Percentiles rank a stretch among this genome's conserved stretches.
Evolutionary conservation across 208 protist genomes (phyloP).

Genomic region (Porcisia hertigi): DNA sequence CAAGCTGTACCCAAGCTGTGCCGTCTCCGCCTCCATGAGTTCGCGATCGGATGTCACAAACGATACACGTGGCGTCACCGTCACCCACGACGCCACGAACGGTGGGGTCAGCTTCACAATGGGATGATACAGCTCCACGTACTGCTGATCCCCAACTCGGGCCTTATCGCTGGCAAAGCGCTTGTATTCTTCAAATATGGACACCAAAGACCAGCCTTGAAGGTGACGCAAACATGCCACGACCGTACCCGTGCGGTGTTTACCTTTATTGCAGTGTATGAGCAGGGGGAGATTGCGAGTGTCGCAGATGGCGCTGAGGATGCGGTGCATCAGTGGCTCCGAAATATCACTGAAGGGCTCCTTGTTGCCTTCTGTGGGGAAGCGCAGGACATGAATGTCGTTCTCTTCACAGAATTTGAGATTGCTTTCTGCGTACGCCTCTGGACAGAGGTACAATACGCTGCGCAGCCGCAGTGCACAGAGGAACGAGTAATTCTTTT

Average conservation of each 20-base stretch:
- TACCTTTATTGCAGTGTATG: constrained; percentile 98
- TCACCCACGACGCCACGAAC: constrained; percentile 72
- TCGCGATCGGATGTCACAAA: constrained; percentile 66
- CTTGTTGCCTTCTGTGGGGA: constrained; percentile 96
- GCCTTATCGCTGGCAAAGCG: constrained; percentile 95
- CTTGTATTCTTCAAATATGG: constrained; percentile 96
- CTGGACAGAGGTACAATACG: constrained; percentile 94
- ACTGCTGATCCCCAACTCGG: constrained; percentile 95
- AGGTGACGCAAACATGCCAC: constrained; percentile 92
- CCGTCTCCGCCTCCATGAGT: constrained; percentile 57
- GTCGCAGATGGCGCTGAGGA: constrained; percentile 83
- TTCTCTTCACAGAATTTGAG: constrained; percentile 93
- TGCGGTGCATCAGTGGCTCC: constrained; percentile 89
- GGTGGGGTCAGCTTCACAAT: constrained; percentile 63
- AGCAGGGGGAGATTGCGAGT: constrained; percentile 94
- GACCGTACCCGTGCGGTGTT: constrained; percentile 96
- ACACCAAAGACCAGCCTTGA: constrained; percentile 96
- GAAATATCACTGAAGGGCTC: constrained; percentile 98
- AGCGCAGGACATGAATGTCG: constrained; percentile 84
- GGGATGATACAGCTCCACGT: constrained; percentile 96
- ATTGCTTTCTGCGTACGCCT: constrained; percentile 94
- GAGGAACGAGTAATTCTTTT: constrained; percentile 97
- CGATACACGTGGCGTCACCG: constrained; percentile 40
- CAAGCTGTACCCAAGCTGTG: constrained; percentile 62
- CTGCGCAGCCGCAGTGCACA: constrained; percentile 93